Evolutionary conservation across 1,284 basidiomycete species (phyloP).

Genomic region (Porodaedalea pini): DNA sequence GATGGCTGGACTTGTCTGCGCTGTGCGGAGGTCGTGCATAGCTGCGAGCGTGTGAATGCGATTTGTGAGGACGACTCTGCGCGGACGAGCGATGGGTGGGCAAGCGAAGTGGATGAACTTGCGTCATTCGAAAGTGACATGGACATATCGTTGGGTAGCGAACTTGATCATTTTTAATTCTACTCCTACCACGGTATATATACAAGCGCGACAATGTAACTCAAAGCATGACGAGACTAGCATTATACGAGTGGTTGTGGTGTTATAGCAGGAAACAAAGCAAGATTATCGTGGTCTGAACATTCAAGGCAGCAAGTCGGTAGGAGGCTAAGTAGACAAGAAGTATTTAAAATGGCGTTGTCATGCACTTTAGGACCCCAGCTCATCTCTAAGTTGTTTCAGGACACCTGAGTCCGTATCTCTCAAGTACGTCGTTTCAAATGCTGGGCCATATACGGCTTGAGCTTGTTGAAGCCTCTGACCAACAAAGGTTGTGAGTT

Average conservation of each 20-base stretch:
- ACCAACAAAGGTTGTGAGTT: slow-evolving; percentile 57
- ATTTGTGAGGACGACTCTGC: slow-evolving; percentile 13
- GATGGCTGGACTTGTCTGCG: slow-evolving; percentile 79
- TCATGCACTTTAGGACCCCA: slow-evolving; percentile 26
- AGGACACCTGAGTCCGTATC: slow-evolving; percentile 69
- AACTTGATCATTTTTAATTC: neutral
- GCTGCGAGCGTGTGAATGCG: slow-evolving; percentile 46
- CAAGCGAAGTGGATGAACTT: slow-evolving; percentile 16
- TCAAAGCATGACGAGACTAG: neutral
- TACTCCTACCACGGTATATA: neutral
- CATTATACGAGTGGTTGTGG: neutral
- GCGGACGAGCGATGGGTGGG: slow-evolving; percentile 18
- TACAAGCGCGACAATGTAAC: neutral
- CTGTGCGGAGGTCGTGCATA: slow-evolving; percentile 59
- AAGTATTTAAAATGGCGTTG: neutral
- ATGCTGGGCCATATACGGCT: slow-evolving; percentile 49
- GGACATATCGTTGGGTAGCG: slow-evolving; percentile 9
- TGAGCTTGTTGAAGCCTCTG: slow-evolving; percentile 55
- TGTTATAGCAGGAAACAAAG: neutral
- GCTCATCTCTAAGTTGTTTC: slow-evolving; percentile 60
- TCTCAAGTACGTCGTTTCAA: slow-evolving; percentile 57
- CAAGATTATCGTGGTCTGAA: neutral
- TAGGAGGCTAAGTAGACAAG: too few species aligned
- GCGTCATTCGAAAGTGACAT: slow-evolving; percentile 18
- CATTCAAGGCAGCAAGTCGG: too few species aligned